Evolutionary conservation across 257 asterid species (phyloP).

Genomic region (Rubia yunnanensis): DNA sequence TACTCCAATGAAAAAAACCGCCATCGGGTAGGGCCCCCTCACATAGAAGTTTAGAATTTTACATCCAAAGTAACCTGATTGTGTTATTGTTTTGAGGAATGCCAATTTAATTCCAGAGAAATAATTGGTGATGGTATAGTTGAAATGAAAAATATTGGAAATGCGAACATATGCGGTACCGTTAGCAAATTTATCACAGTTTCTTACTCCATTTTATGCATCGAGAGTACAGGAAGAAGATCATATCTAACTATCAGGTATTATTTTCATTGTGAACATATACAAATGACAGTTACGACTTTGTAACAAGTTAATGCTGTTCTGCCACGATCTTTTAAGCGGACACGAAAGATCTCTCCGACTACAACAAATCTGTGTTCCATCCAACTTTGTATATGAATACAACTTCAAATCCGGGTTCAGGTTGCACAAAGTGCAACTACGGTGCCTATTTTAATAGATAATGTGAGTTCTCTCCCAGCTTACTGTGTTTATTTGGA

Average conservation of each 20-base stretch:
- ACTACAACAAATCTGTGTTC: no score
- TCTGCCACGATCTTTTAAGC: no score
- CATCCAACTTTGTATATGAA: no score
- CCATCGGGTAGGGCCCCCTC: neutral
- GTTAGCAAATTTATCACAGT: neutral
- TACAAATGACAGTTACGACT: neutral
- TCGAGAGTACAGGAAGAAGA: conserved; percentile 4
- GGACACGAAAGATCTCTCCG: no score
- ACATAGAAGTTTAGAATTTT: no score
- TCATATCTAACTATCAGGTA: conserved; percentile 1
- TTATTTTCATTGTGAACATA: neutral
- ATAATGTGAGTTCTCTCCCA: no score
- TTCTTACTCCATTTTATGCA: neutral
- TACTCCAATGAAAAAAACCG: neutral
- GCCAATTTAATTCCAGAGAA: neutral
- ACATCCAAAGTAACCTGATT: neutral
- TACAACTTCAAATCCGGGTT: no score
- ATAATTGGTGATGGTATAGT: neutral
- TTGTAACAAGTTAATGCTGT: neutral
- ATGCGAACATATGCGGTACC: neutral
- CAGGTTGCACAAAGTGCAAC: no score
- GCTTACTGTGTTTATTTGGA: no score
- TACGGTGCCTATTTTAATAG: no score
- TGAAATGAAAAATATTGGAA: neutral
- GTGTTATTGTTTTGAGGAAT: neutral